Percentiles rank a stretch among this genome's conserved stretches.
Evolutionary conservation across 192 early-diverging fungal species (phyloP).

Genomic region (Backusella tarrabulga): DNA sequence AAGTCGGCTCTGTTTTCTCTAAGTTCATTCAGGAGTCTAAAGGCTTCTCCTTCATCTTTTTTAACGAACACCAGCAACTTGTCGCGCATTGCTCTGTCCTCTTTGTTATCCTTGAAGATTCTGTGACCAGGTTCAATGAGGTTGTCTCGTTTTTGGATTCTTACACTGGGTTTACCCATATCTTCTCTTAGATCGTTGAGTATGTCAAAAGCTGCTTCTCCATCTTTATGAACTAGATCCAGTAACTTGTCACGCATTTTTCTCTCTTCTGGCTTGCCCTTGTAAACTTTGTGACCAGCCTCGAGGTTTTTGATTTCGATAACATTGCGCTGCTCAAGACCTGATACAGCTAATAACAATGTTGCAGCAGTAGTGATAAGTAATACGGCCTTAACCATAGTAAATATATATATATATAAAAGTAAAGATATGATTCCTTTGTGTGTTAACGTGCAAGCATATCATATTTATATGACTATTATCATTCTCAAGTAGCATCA

Average conservation of each 20-base stretch:
- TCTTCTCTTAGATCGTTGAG: not conserved
- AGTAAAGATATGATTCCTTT: not conserved
- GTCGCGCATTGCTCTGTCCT: not conserved
- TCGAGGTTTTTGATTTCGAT: not conserved
- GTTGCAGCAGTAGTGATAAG: not conserved
- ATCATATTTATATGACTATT: slow-evolving; percentile 1
- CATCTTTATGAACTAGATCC: not conserved
- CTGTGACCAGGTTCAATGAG: not conserved
- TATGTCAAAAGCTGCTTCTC: not conserved
- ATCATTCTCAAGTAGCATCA: not conserved
- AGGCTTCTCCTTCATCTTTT: not conserved
- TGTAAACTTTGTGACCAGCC: not conserved
- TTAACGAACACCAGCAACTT: not conserved
- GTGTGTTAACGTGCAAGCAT: not conserved
- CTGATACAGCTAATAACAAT: not conserved
- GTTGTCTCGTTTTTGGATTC: not conserved
- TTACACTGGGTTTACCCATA: not conserved
- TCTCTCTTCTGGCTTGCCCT: not conserved
- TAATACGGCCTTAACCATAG: not conserved
- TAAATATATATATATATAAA: too few relatives aligned
- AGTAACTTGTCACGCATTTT: not conserved
- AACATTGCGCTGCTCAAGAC: not conserved
- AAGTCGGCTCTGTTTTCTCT: not conserved
- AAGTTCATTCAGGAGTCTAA: not conserved
- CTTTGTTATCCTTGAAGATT: not conserved